These are phyloP conservation scores for Annulohypoxylon maeteangense DNA, from an alignment of 495 filamentous ascomycete species.

Conservation along the genomic window DNA sequence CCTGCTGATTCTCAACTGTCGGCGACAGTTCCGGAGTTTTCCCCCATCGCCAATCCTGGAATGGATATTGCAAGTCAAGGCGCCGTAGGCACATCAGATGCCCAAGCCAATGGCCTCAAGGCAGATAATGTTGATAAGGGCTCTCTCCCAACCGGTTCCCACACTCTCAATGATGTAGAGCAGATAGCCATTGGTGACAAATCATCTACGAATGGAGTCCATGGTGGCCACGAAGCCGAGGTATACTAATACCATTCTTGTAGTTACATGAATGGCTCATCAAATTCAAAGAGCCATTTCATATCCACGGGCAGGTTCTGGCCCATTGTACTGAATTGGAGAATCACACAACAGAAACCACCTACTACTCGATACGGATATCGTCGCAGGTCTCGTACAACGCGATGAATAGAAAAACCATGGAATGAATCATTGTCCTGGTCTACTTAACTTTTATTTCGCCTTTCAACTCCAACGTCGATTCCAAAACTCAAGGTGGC, in stretches of 20 bases:
- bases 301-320: slow-evolving; percentile 6
- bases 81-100: slow-evolving; percentile 2
- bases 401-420: not conserved
- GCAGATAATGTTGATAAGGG: slow-evolving; percentile 13
- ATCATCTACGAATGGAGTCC: slow-evolving; percentile 31
- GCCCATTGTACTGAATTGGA: not conserved
- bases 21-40: slow-evolving; percentile 79
- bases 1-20: slow-evolving; percentile 70
- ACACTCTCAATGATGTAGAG: slow-evolving; percentile 1
- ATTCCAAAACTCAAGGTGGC: not conserved
- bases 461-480: not conserved
- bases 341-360: not conserved
- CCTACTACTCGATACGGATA: not conserved
- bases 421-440: not conserved
- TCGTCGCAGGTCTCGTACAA: slow-evolving; percentile 6
- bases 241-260: slow-evolving; percentile 16
- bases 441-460: slow-evolving; percentile 10
- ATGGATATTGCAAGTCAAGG: slow-evolving; percentile 19
- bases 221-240: slow-evolving; percentile 4
- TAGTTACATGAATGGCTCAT: not conserved
- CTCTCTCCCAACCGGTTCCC: slow-evolving; percentile 27
- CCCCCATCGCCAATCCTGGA: slow-evolving; percentile 56
- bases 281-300: not conserved
- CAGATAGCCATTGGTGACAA: slow-evolving; percentile 2
- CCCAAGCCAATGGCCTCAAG: slow-evolving; percentile 10